Evolutionary conservation across 2,329 filamentous ascomycete genomes (phyloP), one percentile per base, ranked within the genome.

Genomic region (Dactylellina leptospora): DNA sequence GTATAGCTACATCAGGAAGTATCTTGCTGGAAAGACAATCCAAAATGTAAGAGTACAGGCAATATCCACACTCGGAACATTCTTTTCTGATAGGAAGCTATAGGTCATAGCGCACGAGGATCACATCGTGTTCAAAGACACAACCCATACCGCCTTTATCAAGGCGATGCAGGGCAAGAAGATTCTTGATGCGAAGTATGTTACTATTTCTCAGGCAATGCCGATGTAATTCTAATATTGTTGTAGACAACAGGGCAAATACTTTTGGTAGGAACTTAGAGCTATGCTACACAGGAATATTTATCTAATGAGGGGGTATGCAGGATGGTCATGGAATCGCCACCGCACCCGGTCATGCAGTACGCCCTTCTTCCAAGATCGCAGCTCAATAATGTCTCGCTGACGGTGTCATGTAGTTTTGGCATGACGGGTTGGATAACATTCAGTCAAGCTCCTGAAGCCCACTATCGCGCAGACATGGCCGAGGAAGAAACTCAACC

Each of bases 341-440:
- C 91, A 9, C 93, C 93, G 0, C 95, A 97, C 80, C 86, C 90
- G 0, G 86, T 97, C 27, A 92, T 96, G 87, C 92, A 96, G 79
- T 88, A 96, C 76, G 92, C 33, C 13, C 3, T 28, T 16, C 86
- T 86, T 42, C 85, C 84, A 84, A 79, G 69, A 76, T 45, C 9
- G 10, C 23, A 23, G 22, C 40, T n/a, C 8, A 3, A 20, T 61
- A 76, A 28, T 36, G n/a, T n/a, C n/a, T n/a, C n/a, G 18, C 13
- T 25, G 11, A 76, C 45, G 48, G 55, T 23, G 9, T 28, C 40
- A 59, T 22, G 33, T 11, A 77, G 77, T 11, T 51, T n/a, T 56
- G 62, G 68, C 23, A 75, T 71, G 33, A 82, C 83, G 13, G 87
- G 95, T 4, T 97, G 95, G 95, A 84, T 97, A 55, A 90, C 96